Base-by-base conservation (phyloP, 306 rosid species). In the Rubus idaeus region DNA sequence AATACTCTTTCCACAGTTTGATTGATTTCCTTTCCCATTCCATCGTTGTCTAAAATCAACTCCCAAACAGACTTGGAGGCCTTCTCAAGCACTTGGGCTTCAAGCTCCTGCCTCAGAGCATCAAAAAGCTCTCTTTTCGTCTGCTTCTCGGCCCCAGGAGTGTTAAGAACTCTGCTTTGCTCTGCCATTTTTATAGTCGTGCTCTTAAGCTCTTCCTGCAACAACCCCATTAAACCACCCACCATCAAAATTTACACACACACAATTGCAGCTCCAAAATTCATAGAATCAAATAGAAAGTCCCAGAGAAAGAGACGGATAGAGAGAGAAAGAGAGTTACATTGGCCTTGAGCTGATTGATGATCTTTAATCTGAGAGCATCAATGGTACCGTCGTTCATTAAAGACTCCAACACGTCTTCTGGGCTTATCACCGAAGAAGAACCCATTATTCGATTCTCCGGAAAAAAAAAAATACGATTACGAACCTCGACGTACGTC, bases 51-150 rank as follows among this genome's bases (percentile, higher is more conserved):
- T 74, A 95, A 75, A 83, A 92, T 95, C 73, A 95, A 83, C 66
- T 91, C 99, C 99, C 99, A 95, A 68, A 91, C 99, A 64, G 99
- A 89, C 87, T 91, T 95, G 41, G 99, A 95, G 62, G 97, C 99
- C 80, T 90, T 92, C 88, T 95, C 97, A 16, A 95, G 96, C 53
- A 87, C 95, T 30, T 97, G 96, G 71, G 93, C 84, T 73, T 92
- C 98, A 20, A 95, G 96, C 67, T 92, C 98, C 78, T 87, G 96
- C 23, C 97, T 82, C 61, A 90, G 93, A 0, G 96, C 96, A 61
- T 90, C 98, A 61, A 92, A 95, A 21, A 95, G 85, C 87, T 95
- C 97, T 72, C 98, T 83, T 82, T 95, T 95, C 39, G 99, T 92
- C 83, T 95, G 97, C 76, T 95, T 95, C 82, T 92, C 96, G 20